Conservation (phyloP, 495 filamentous ascomycete species). For the Aspergillus ostianus region DNA sequence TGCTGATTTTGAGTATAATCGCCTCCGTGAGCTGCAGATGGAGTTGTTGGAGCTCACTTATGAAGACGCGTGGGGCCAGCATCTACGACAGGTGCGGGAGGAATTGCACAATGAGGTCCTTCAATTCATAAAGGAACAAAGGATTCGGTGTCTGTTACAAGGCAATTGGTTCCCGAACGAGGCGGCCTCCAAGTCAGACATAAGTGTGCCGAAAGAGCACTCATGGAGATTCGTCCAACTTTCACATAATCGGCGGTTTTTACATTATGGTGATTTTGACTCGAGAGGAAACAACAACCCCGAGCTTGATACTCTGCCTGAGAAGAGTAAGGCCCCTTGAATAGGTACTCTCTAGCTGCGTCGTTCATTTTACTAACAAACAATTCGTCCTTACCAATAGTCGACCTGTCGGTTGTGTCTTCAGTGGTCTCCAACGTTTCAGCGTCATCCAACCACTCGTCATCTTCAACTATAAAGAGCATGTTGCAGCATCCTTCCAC, state of each 20-base stretch:
- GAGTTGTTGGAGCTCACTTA: conserved; percentile 86
- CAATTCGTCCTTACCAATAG: conserved; percentile 32
- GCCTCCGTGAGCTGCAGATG: conserved; percentile 89
- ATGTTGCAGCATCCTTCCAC: conserved; percentile 58
- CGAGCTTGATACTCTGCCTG: conserved; percentile 66
- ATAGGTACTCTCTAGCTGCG: no score
- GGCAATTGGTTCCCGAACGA: conserved; percentile 86
- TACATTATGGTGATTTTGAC: conserved; percentile 91
- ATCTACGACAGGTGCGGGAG: conserved; percentile 87
- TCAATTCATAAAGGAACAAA: conserved; percentile 95
- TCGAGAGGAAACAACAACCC: conserved; percentile 62
- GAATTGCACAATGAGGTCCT: conserved; percentile 88
- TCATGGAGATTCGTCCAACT: conserved; percentile 81
- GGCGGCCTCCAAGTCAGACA: conserved; percentile 35
- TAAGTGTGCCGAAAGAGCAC: conserved; percentile 35
- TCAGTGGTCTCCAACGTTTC: conserved; percentile 94
- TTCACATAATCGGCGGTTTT: conserved; percentile 84
- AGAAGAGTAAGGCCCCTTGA: conserved; percentile 59
- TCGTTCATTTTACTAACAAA: conserved; percentile 6
- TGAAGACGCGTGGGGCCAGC: conserved; percentile 90
- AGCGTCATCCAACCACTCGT: conserved; percentile 47
- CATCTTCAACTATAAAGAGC: conserved; percentile 56
- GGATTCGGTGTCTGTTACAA: conserved; percentile 84
- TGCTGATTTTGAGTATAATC: conserved; percentile 72
- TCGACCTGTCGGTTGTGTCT: conserved; percentile 85